Evolutionary conservation across 1,284 basidiomycete genomes (phyloP), one percentile per base, ranked within the genome.

Genomic region (Pseudozyma pruni): DNA sequence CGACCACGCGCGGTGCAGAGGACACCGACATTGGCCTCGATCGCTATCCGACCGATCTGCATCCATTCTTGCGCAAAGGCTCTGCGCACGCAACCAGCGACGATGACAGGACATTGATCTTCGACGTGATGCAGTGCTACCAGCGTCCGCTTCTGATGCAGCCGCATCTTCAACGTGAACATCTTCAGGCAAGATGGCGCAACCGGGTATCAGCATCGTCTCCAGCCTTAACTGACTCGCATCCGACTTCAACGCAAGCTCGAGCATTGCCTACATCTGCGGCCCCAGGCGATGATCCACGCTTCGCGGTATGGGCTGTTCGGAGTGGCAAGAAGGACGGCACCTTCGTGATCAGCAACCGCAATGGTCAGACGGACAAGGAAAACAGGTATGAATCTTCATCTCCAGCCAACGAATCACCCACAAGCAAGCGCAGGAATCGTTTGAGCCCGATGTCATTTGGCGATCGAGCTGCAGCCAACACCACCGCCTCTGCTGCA

Each of bases 271-370:
- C 57, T 3, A 68, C 68, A 17, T 66, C 63, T 2, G 72, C 76
- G 22, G 40, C 66, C 9, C 71, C 71, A 2, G 74, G 73, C 8
- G 75, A 79, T 25, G 77, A 79, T 41, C 76, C 76, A 3, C 43
- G 77, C 14, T 79, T 78, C 27, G 67, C 76, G 2, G 34, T 79
- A 6, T 79, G 76, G 76, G 76, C 73, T 23, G 50, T 79, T 33
- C 62, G 57, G 8, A 58, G 44, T 19, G 38, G 53, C n/a, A 53
- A 31, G 1, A 46, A 55, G 27, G 70, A 68, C 14, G 66, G 63
- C 34, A 46, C 49, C 8, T 69, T 72, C 16, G 46, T 72, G 20
- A 33, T 72, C 38, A 63, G 47, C 55, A 48, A 58, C 35, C 58
- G 69, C 22, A 11, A 33, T 5, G 75, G 69, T 37, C 53, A 59